Percentiles rank a stretch among this genome's conserved stretches.
These are phyloP conservation scores for Dipodascopsis uninucleata DNA, from an alignment of 805 yeast species.

Conservation along the genomic window DNA sequence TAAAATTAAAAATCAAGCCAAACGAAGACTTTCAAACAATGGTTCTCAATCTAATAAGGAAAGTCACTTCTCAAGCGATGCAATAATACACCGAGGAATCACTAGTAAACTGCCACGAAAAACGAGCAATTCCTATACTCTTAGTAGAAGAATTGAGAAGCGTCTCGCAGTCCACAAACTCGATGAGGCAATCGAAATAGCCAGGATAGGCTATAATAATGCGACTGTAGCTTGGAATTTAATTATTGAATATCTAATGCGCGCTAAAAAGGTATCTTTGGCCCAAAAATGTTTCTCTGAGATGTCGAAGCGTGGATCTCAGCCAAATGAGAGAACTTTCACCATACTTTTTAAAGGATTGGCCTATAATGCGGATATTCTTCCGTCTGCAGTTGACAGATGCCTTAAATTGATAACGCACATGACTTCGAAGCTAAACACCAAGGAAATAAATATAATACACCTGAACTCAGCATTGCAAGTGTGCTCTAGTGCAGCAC, in stretches of 20 bases:
- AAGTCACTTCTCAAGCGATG: too few species aligned
- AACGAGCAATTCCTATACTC: too few species aligned
- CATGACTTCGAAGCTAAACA: background rate
- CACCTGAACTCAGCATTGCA: conserved; percentile 20
- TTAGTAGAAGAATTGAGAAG: too few species aligned
- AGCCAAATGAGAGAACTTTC: conserved; percentile 15
- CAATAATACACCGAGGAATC: too few species aligned
- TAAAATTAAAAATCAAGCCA: too few species aligned
- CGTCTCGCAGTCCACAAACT: too few species aligned
- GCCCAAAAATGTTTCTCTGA: background rate
- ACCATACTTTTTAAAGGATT: conserved; percentile 20
- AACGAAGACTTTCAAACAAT: too few species aligned
- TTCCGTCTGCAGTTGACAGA: conserved; percentile 8
- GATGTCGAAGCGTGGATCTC: conserved; percentile 16
- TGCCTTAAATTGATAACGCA: conserved; percentile 7
- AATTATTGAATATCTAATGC: conserved; percentile 9
- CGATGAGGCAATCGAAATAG: background rate
- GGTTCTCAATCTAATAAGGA: too few species aligned
- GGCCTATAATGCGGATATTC: conserved; percentile 5
- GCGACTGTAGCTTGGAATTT: conserved; percentile 23
- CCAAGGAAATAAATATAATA: conserved; percentile 4
- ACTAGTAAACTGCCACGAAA: too few species aligned
- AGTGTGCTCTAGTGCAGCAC: conserved; percentile 7
- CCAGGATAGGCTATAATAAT: background rate
- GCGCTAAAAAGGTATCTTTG: conserved; percentile 2